Evolutionary conservation across 2,329 filamentous ascomycete species (phyloP), one percentile per base, ranked within the genome.

Genomic region (Penicillium corylophilum): DNA sequence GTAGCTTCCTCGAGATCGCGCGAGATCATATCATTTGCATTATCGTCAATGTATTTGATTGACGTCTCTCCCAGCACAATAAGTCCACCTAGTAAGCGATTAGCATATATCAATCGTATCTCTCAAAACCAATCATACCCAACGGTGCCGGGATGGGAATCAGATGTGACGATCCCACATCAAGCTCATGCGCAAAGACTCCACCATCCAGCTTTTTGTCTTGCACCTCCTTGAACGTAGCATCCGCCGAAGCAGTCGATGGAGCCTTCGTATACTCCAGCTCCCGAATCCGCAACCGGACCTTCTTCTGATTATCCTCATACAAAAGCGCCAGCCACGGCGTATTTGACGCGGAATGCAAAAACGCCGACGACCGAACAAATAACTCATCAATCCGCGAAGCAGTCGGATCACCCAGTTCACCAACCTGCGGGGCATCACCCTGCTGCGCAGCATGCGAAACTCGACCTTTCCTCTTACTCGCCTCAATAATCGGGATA

Each of bases 31-130:
- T 84, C 81, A 56, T 87, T 86, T 22, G 76, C 89, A 29, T 88
- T 80, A 54, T 90, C 89, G 64, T 96, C 89, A 53, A 94, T 86
- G 68, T 97, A 97, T 8, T 87, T 83, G 52, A 99, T 82, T 2
- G 86, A 85, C 0, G 89, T 95, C 72, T 92, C 89, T 18, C 89
- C 88, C 7, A 93, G 79, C 2, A 92, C 82, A 38, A 94, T 77
- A 4, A 92, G 71, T 5, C 89, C 89, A 13, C 88, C 87, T 41
- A 84, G 13, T 41, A 12, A 7, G 18, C 62, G 3, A 51, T 53
- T 82, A 79, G 26, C 82, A 77, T 59, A 60, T 77, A 83, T 39
- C 41, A 23, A 43, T 22, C 31, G 20, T 38, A 8, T 23, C n/a
- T 39, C 26, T n/a, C 13, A 36, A 3, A 42, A 48, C 15, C 8